A percentile compares a stretch with the other conserved stretches of the same genome.
Conservation (phyloP, 805 yeast genomes). For the Metschnikowia cerradonensis region DNA sequence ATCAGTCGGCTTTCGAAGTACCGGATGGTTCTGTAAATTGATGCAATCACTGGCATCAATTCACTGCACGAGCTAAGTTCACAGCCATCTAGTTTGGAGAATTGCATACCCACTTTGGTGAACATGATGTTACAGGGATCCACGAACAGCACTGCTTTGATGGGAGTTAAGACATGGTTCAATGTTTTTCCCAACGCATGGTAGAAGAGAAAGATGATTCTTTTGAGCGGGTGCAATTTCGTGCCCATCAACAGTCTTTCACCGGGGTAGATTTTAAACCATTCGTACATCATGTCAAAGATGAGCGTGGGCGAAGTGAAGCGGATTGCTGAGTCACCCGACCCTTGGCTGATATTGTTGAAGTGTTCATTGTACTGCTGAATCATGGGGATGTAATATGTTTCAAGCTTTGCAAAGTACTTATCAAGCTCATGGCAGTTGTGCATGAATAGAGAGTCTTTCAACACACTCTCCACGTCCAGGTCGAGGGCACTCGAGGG, state of each 20-base stretch:
- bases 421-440: slow-evolving; percentile 26
- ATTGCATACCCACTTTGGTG: slow-evolving; percentile 29
- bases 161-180: slow-evolving; percentile 30
- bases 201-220: slow-evolving; percentile 32
- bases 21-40: slow-evolving; percentile 28
- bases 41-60: slow-evolving; percentile 22
- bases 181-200: slow-evolving; percentile 34
- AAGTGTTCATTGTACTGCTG: slow-evolving; percentile 24
- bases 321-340: slow-evolving; percentile 18
- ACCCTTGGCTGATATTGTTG: slow-evolving; percentile 12
- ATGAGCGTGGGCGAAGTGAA: slow-evolving; percentile 28
- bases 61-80: slow-evolving; percentile 13
- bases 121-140: slow-evolving; percentile 33
- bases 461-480: slow-evolving; percentile 6
- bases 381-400: slow-evolving; percentile 26
- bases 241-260: slow-evolving; percentile 28
- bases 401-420: slow-evolving; percentile 26
- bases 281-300: slow-evolving; percentile 31
- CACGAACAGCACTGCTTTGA: slow-evolving; percentile 30
- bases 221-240: slow-evolving; percentile 26
- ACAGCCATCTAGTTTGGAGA: slow-evolving; percentile 16
- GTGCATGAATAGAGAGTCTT: slow-evolving; percentile 15
- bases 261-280: slow-evolving; percentile 35
- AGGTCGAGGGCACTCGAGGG: neutral
- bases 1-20: slow-evolving; percentile 32